phyloP scores from a whole-genome alignment of 176 grass and related monocot species.

The Triticum monococcum region DNA sequence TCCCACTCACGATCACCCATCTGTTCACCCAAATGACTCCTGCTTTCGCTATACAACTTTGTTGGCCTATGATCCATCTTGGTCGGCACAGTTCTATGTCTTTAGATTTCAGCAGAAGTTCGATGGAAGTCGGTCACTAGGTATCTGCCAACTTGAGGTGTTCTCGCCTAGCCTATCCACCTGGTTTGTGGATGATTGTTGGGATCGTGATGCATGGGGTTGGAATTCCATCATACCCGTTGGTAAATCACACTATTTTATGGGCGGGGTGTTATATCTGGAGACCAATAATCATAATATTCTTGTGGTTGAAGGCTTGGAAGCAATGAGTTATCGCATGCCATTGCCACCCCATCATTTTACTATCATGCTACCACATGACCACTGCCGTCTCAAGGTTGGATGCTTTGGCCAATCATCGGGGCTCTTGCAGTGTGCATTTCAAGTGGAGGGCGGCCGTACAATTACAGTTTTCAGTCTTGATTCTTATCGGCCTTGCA shows the following conservation, averaged over 20 bases:
- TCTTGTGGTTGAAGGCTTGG: not conserved
- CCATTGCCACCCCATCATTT: too few relatives aligned
- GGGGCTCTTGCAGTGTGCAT: not conserved
- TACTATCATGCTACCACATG: too few relatives aligned
- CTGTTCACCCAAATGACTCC: not conserved
- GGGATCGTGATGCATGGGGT: not conserved
- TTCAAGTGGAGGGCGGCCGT: not conserved
- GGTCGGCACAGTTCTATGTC: not conserved
- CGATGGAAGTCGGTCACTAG: too few relatives aligned
- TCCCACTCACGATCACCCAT: not conserved
- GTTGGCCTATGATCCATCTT: not conserved
- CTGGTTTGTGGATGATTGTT: not conserved
- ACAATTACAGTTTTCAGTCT: not conserved
- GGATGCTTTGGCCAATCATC: not conserved
- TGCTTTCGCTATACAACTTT: not conserved
- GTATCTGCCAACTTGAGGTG: not conserved
- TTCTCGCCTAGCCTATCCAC: not conserved
- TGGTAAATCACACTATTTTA: not conserved
- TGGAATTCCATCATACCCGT: not conserved
- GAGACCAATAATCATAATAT: not conserved
- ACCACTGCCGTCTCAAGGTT: too few relatives aligned
- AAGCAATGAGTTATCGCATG: not conserved
- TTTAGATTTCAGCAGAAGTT: not conserved
- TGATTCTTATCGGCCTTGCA: not conserved
- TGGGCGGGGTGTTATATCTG: not conserved